Conservation (phyloP, 2,329 filamentous ascomycete genomes). For the Mariannaea elegans region DNA sequence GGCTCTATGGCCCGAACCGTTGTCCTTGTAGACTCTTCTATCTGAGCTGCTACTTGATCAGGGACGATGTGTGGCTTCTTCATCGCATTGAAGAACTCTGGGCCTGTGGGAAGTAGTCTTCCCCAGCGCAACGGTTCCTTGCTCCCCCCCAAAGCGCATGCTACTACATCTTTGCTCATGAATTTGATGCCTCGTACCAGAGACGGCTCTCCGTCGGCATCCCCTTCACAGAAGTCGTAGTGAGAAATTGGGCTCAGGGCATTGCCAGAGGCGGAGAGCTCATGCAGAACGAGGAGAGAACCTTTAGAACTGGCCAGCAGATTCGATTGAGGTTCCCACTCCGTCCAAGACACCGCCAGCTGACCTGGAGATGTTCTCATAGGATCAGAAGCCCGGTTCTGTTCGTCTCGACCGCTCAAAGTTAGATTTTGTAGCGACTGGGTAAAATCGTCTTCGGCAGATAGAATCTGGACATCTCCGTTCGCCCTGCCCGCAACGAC, state of each 20-base stretch:
- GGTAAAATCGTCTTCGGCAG: slow-evolving; percentile 44
- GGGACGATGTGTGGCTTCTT: slow-evolving; percentile 40
- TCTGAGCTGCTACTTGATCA: slow-evolving; percentile 29
- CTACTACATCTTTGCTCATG: slow-evolving; percentile 55
- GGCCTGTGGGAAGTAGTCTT: slow-evolving; percentile 56
- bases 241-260: slow-evolving; percentile 32
- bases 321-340: slow-evolving; percentile 43
- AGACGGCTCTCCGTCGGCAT: slow-evolving; percentile 32
- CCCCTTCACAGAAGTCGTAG: slow-evolving; percentile 38
- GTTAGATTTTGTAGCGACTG: slow-evolving; percentile 37
- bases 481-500: slow-evolving; percentile 60
- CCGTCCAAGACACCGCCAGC: slow-evolving; percentile 45
- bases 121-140: slow-evolving; percentile 56
- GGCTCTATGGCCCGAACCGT: slow-evolving; percentile 59
- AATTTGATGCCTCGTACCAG: slow-evolving; percentile 52
- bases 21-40: slow-evolving; percentile 45
- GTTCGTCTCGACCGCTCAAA: slow-evolving; percentile 16
- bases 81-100: slow-evolving; percentile 48
- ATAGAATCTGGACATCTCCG: slow-evolving; percentile 57
- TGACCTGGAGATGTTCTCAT: slow-evolving; percentile 42
- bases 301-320: slow-evolving; percentile 45
- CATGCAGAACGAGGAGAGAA: slow-evolving; percentile 42
- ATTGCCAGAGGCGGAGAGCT: slow-evolving; percentile 31
- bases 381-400: slow-evolving; percentile 21
- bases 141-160: slow-evolving; percentile 55